A percentile compares a stretch with the other conserved stretches of the same genome.
These are phyloP conservation scores for Mucor racemosus DNA, from an alignment of 371 early-diverging fungal genomes.

Conservation along the genomic window DNA sequence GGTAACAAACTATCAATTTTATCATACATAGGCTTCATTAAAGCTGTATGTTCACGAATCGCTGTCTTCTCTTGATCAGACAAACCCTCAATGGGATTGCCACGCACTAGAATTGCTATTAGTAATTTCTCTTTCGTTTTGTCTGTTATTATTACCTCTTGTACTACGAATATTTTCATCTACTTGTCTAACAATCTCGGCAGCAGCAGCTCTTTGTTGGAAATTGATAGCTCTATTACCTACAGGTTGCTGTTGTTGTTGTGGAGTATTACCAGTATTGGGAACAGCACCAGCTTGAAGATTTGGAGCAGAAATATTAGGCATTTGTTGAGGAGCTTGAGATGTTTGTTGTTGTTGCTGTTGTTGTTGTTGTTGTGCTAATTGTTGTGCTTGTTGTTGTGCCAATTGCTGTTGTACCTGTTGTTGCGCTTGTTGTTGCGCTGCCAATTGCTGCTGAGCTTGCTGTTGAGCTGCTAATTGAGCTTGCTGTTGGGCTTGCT, in stretches of 20 bases:
- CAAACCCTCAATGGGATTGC: constrained; percentile 39
- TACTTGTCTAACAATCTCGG: constrained; percentile 50
- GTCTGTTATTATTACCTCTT: constrained; percentile 35
- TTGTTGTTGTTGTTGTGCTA: constrained; percentile 6
- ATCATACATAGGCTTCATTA: constrained; percentile 54
- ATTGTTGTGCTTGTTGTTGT: not conserved
- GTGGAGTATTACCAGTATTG: constrained; percentile 13
- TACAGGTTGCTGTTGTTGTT: not conserved
- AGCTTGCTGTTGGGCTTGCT: constrained; percentile 15
- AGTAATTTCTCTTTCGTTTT: not conserved
- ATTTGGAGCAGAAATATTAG: constrained; percentile 12
- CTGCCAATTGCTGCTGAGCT: constrained; percentile 16
- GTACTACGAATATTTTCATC: constrained; percentile 49
- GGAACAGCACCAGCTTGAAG: constrained; percentile 12
- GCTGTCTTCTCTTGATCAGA: constrained; percentile 57
- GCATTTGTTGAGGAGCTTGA: constrained; percentile 11
- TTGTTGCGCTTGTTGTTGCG: constrained; percentile 19
- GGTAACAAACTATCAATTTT: constrained; percentile 55
- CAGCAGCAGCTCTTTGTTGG: constrained; percentile 36
- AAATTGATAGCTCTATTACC: constrained; percentile 2
- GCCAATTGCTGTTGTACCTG: constrained; percentile 10
- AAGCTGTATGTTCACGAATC: constrained; percentile 45
- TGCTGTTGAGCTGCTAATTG: constrained; percentile 8
- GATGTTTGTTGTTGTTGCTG: not conserved
- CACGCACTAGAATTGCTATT: constrained; percentile 30